These are phyloP conservation scores for Halocafeteria seosinensis DNA, from an alignment of 108 stramenopile genomes.

Conservation along the genomic window DNA sequence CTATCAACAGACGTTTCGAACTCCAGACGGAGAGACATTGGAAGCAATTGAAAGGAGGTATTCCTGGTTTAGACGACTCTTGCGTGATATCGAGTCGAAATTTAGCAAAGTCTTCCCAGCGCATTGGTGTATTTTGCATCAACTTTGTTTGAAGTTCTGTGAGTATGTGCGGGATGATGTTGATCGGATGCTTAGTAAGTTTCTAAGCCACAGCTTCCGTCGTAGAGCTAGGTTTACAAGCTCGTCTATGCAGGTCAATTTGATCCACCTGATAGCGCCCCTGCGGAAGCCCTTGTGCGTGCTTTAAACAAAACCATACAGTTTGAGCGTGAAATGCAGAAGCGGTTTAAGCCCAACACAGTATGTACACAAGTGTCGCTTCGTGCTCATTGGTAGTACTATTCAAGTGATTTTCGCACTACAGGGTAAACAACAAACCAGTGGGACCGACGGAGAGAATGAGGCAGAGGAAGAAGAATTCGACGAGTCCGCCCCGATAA, in stretches of 20 bases:
- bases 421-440: background rate
- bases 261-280: constrained; percentile 10
- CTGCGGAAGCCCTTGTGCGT: constrained; percentile 7
- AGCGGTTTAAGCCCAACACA: constrained; percentile 55
- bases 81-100: constrained; percentile 47
- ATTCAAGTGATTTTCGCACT: too few relatives aligned
- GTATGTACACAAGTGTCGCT: too few relatives aligned
- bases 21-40: constrained; percentile 18
- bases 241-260: too few relatives aligned
- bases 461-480: constrained; percentile 19
- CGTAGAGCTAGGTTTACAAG: too few relatives aligned
- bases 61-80: constrained; percentile 66
- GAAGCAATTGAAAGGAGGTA: constrained; percentile 76
- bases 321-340: constrained; percentile 82
- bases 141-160: constrained; percentile 52
- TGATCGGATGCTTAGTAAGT: background rate
- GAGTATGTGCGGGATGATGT: constrained; percentile 37
- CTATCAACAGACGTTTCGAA: constrained; percentile 48
- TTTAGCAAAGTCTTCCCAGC: constrained; percentile 67
- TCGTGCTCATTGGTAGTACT: too few relatives aligned
- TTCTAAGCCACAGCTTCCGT: too few relatives aligned
- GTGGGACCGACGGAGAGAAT: constrained; percentile 2
- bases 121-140: constrained; percentile 69
- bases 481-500: constrained; percentile 26
- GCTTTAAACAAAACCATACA: constrained; percentile 76